Evolutionary conservation across 208 protist species (phyloP).

Genomic region (Tritrichomonas foetus): DNA sequence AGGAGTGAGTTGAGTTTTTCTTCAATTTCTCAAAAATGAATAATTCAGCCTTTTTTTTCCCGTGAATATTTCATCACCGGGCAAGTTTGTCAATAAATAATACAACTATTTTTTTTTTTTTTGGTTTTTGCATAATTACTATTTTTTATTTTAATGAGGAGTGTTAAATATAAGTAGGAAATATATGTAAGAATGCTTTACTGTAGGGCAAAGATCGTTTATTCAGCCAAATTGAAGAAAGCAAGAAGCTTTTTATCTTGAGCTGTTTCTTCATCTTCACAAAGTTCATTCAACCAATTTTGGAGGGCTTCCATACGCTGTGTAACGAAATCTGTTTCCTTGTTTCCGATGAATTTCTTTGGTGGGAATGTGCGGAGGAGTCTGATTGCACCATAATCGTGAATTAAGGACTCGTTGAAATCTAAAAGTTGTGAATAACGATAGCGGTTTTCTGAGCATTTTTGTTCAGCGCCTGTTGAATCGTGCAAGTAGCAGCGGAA

Average conservation of each 20-base stretch:
- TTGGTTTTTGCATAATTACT: too few relatives aligned
- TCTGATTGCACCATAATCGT: background rate
- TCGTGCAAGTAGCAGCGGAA: background rate
- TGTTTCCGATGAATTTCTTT: conserved; percentile 18
- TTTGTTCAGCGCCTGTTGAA: background rate
- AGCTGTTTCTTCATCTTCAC: conserved; percentile 17
- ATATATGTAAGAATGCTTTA: too few relatives aligned
- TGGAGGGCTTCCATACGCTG: background rate
- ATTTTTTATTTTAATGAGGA: too few relatives aligned
- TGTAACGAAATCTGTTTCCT: background rate
- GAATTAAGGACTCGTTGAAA: conserved; percentile 15
- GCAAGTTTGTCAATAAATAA: too few relatives aligned
- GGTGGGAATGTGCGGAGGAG: conserved; percentile 7
- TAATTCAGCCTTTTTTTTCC: too few relatives aligned
- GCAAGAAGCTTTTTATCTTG: background rate
- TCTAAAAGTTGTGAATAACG: conserved; percentile 28
- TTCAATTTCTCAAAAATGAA: too few relatives aligned
- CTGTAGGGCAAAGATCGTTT: background rate
- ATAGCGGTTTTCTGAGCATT: background rate
- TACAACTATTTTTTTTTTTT: too few relatives aligned
- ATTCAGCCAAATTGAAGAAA: conserved; percentile 29
- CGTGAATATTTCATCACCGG: too few relatives aligned
- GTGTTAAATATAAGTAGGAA: too few relatives aligned
- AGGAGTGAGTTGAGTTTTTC: too few relatives aligned
- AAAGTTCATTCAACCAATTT: background rate